phyloP scores from a whole-genome alignment of 257 asterid genomes.

The Primulina eburnea region DNA sequence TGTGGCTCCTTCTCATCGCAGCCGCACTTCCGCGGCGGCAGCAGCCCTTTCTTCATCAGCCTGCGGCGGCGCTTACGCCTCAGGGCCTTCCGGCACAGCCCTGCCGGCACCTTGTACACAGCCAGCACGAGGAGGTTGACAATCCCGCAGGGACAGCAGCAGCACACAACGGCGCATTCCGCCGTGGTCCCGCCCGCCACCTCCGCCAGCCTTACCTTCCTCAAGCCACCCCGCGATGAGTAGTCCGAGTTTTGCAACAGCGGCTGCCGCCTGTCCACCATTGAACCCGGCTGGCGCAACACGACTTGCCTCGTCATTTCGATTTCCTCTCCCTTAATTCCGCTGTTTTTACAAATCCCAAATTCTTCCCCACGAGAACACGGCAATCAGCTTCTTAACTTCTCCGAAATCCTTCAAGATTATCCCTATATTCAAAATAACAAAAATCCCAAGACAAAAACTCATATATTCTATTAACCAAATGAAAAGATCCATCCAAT shows the following conservation, averaged over 20 bases:
- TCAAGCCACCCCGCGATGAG: slow-evolving; percentile 32
- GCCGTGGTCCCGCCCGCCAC: slow-evolving; percentile 81
- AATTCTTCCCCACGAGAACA: neutral
- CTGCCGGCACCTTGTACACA: slow-evolving; percentile 66
- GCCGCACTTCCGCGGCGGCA: slow-evolving; percentile 36
- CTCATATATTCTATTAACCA: too few relatives aligned
- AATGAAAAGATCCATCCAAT: too few relatives aligned
- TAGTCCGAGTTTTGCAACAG: slow-evolving; percentile 32
- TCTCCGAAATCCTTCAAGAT: neutral
- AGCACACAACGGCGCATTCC: slow-evolving; percentile 75
- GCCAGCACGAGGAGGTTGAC: slow-evolving; percentile 56
- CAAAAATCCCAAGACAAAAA: too few relatives aligned
- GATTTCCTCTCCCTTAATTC: slow-evolving; percentile 7
- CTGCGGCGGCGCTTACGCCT: slow-evolving; percentile 39
- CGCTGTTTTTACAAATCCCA: neutral
- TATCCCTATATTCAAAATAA: neutral
- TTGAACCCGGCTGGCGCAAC: slow-evolving; percentile 33
- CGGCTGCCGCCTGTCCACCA: slow-evolving; percentile 43
- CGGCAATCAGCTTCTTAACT: slow-evolving; percentile 6
- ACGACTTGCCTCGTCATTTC: slow-evolving; percentile 45
- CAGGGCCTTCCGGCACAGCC: slow-evolving; percentile 63
- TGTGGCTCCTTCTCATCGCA: slow-evolving; percentile 32
- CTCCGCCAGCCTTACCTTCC: slow-evolving; percentile 50
- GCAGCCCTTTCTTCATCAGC: slow-evolving; percentile 36
- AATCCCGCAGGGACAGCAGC: slow-evolving; percentile 75